phyloP scores from a whole-genome alignment of 306 rosid species.

The Hippophae gyantsensis region DNA sequence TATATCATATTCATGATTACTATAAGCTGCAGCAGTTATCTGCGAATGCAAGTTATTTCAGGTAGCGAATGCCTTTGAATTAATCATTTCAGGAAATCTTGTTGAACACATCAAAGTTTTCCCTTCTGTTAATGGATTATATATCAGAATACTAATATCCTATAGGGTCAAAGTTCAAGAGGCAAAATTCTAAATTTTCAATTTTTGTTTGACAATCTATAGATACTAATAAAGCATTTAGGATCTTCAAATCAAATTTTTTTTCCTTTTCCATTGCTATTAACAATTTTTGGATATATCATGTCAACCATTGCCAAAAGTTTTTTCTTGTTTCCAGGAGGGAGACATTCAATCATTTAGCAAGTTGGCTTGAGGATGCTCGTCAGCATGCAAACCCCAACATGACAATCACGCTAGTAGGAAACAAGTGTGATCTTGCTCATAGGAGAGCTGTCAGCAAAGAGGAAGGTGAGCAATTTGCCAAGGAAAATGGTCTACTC shows the following conservation, averaged over 20 bases:
- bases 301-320: constrained; percentile 9
- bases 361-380: constrained; percentile 98
- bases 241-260: no score
- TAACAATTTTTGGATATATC: constrained; percentile 3
- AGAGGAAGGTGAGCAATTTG: constrained; percentile 97
- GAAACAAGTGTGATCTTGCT: constrained; percentile 83
- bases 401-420: constrained; percentile 88
- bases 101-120: no score
- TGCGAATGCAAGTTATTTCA: no score
- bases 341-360: constrained; percentile 72
- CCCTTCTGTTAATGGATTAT: no score
- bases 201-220: no score
- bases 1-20: not conserved
- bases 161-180: no score
- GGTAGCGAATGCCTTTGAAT: no score
- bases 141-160: no score
- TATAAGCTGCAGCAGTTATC: no score
- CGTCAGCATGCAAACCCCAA: constrained; percentile 96
- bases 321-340: constrained; percentile 44
- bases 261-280: not conserved
- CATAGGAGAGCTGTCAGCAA: constrained; percentile 93
- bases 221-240: no score
- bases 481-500: constrained; percentile 88
- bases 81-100: no score
- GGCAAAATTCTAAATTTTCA: no score